Conservation (phyloP, 208 protist species). For the Crithidia sp. region DNA sequence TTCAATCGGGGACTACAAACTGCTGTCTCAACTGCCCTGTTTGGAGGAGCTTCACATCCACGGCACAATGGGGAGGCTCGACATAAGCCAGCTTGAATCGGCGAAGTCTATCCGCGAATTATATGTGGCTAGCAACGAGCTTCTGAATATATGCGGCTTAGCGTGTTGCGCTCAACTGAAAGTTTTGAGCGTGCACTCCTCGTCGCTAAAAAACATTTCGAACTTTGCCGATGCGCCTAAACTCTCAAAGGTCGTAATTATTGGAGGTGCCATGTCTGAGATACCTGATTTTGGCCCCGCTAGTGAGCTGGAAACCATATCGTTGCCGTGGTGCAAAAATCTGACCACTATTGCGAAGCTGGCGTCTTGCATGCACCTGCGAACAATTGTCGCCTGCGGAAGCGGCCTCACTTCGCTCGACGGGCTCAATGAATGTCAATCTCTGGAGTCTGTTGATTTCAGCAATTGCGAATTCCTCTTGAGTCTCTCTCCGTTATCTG, state of each 20-base stretch:
- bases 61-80: not conserved
- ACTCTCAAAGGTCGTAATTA: not conserved
- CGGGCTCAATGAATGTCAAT: not conserved
- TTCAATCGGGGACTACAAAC: not conserved
- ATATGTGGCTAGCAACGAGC: not conserved
- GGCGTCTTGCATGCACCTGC: not conserved
- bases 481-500: not conserved
- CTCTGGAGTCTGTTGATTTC: not conserved
- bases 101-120: not conserved
- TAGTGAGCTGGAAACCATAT: not conserved
- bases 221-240: not conserved
- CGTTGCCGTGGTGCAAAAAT: not conserved
- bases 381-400: not conserved
- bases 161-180: not conserved
- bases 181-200: not conserved
- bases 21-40: not conserved
- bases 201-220: not conserved
- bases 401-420: not conserved
- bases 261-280: not conserved
- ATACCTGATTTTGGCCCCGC: not conserved
- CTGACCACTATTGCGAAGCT: not conserved
- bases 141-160: not conserved
- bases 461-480: not conserved
- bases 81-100: not conserved
- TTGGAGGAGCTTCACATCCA: not conserved